Evolutionary conservation across 2,329 filamentous ascomycete genomes (phyloP).

Genomic region (Coniella vitis): DNA sequence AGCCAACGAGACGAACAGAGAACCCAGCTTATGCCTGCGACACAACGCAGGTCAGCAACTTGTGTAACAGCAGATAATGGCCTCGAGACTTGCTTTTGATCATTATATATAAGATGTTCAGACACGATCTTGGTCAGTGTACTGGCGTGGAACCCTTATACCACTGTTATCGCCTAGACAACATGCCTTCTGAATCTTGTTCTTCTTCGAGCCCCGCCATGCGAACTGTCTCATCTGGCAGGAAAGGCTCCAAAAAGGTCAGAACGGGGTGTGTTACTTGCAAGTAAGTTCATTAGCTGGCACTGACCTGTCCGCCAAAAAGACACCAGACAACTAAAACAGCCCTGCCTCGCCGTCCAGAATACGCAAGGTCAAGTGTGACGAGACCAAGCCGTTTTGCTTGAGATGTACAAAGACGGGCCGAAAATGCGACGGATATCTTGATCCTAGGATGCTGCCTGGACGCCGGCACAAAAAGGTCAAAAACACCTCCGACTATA

Average conservation of each 20-base stretch:
- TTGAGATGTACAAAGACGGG: slow-evolving; percentile 24
- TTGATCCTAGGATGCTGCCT: slow-evolving; percentile 15
- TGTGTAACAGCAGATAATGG: not conserved
- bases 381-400: slow-evolving; percentile 25
- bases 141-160: slow-evolving; percentile 6
- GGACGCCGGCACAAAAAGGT: slow-evolving; percentile 15
- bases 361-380: slow-evolving; percentile 27
- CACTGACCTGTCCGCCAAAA: not conserved
- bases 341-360: slow-evolving; percentile 13
- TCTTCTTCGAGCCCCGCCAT: slow-evolving; percentile 12
- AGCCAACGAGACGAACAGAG: too few relatives aligned
- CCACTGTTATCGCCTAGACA: slow-evolving; percentile 13
- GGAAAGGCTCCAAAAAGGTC: slow-evolving; percentile 17
- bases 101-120: slow-evolving; percentile 9
- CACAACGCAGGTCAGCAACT: not conserved
- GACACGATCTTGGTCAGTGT: slow-evolving; percentile 3
- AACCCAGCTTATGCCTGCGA: too few relatives aligned
- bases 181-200: slow-evolving; percentile 10
- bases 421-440: slow-evolving; percentile 25
- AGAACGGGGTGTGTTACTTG: slow-evolving; percentile 16
- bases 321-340: slow-evolving; percentile 1
- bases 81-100: not conserved
- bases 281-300: slow-evolving; percentile 10
- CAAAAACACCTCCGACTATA: slow-evolving; percentile 14
- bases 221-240: slow-evolving; percentile 9